Percentiles rank a stretch among this genome's conserved stretches.
phyloP scores from a whole-genome alignment of 2,329 filamentous ascomycete species.

The Sporothrix inflata region DNA sequence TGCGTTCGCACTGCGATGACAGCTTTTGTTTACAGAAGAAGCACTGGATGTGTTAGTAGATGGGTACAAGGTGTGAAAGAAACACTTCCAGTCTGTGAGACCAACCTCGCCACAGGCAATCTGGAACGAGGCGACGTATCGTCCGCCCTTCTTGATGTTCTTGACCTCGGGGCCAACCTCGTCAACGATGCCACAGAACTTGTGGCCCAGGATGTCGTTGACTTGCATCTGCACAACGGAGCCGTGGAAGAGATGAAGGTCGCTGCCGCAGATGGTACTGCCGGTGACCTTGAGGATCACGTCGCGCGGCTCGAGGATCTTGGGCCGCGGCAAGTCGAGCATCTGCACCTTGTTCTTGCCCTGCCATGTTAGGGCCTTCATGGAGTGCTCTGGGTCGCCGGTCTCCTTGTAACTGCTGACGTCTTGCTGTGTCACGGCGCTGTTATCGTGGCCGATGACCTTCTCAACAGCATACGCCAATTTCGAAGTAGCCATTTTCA shows the following conservation, averaged over 20 bases:
- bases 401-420: slow-evolving; percentile 60
- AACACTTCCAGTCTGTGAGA: neutral
- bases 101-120: slow-evolving; percentile 65
- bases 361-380: slow-evolving; percentile 83
- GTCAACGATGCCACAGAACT: slow-evolving; percentile 61
- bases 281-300: slow-evolving; percentile 79
- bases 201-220: slow-evolving; percentile 69
- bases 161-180: slow-evolving; percentile 59
- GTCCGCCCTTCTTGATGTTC: slow-evolving; percentile 60
- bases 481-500: slow-evolving; percentile 19
- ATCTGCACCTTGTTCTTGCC: slow-evolving; percentile 79
- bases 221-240: slow-evolving; percentile 61
- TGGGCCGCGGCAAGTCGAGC: slow-evolving; percentile 70
- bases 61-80: no score
- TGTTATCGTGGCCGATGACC: slow-evolving; percentile 17
- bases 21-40: slow-evolving; percentile 79
- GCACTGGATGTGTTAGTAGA: slow-evolving; percentile 50
- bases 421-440: slow-evolving; percentile 64
- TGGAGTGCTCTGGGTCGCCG: slow-evolving; percentile 60
- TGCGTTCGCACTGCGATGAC: slow-evolving; percentile 78
- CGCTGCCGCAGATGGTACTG: slow-evolving; percentile 62
- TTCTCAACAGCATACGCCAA: slow-evolving; percentile 14
- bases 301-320: slow-evolving; percentile 71
- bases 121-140: slow-evolving; percentile 85
- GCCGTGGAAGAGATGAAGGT: slow-evolving; percentile 62